Percentiles rank a stretch among this genome's conserved stretches.
Evolutionary conservation across 1,284 basidiomycete species (phyloP).

Genomic region (Trichosporon coremiiforme): DNA sequence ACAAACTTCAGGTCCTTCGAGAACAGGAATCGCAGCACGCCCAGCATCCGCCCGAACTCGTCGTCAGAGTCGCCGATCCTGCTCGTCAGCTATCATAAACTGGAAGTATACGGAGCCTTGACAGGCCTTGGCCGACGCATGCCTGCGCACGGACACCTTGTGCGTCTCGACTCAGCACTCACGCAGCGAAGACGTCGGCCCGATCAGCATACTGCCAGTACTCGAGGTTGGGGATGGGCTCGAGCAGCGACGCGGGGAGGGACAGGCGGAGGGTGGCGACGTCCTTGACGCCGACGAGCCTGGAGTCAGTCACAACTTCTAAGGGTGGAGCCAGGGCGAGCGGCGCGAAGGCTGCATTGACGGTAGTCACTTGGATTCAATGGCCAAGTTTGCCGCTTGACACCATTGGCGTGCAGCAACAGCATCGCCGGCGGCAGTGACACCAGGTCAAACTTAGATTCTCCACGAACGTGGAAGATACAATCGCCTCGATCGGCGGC

Average conservation of each 20-base stretch:
- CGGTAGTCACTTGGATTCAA: background rate
- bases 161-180: constrained; percentile 43
- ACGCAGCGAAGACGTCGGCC: constrained; percentile 90
- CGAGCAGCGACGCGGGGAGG: constrained; percentile 81
- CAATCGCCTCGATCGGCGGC: background rate
- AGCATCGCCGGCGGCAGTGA: constrained; percentile 16
- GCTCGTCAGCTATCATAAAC: constrained; percentile 51
- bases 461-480: background rate
- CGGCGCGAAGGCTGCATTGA: background rate
- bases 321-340: background rate
- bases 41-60: constrained; percentile 88
- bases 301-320: constrained; percentile 13
- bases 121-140: background rate
- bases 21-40: constrained; percentile 82
- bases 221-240: constrained; percentile 90
- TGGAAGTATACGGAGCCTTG: too few species aligned
- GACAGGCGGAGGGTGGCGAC: constrained; percentile 60
- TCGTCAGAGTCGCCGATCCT: constrained; percentile 85
- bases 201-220: constrained; percentile 95
- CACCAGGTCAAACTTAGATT: background rate
- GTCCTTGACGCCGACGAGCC: constrained; percentile 20
- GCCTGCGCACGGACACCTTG: background rate
- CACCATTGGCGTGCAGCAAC: too few species aligned
- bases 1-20: constrained; percentile 96
- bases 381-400: background rate